Evolutionary conservation across 306 rosid species (phyloP), one percentile per base, ranked within the genome.

Genomic region (Sesbania bispinosa): DNA sequence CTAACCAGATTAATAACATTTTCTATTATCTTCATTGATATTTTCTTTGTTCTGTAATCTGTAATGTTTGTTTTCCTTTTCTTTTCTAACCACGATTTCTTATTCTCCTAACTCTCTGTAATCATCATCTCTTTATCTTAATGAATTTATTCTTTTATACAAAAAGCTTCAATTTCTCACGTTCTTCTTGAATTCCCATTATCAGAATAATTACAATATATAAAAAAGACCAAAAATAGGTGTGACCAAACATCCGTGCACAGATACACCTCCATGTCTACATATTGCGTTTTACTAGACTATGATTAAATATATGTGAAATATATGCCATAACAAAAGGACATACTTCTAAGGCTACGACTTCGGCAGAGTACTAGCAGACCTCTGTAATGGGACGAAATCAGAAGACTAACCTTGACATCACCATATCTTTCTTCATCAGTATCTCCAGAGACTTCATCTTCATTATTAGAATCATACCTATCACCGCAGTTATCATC

Each of bases 381-480:
- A 32, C 9, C 35, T 78, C 38, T 21, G 69, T 58, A 24, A 75
- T 33, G n/a, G 33, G 45, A 53, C 48, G 76, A 45, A 60, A 60
- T 26, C 65, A 63, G 63, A 69, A 42, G 63, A 41, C 87, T 55
- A 73, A 93, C 98, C 98, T 87, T 93, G 38, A 87, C 89, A 72
- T 32, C 39, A 60, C 36, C 80, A 68, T 43, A 79, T 59, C 36
- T 76, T 58, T 77, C 90, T 65, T 85, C 87, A 14, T 67, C 85
- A 80, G 80, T 62, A 81, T 80, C 90, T 50, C 26, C 78, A 26
- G 85, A 30, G 50, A 83, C 77, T 67, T 86, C 97, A 62, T 82
- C 92, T 63, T 82, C 79, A 68, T 77, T 80, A 68, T 54, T 73
- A 46, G 83, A 76, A 75, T 84, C 88, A 61, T 64, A 36, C 10